Evolutionary conservation across 2,329 filamentous ascomycete species (phyloP).

Genomic region (Aspergillus fumigatiaffinis): DNA sequence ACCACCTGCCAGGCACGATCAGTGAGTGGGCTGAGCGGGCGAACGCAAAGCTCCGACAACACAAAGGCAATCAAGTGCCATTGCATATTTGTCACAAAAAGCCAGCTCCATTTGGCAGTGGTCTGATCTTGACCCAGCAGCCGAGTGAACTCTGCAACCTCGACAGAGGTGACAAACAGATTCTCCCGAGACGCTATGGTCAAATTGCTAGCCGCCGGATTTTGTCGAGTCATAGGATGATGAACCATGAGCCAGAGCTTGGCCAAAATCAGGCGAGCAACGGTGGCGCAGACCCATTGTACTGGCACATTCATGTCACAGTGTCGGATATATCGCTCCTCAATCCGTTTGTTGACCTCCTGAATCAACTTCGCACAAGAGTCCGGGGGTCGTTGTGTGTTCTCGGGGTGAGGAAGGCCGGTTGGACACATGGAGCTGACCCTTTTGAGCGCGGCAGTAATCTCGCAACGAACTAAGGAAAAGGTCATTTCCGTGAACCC

Average conservation of each 20-base stretch:
- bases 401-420: conserved; percentile 14
- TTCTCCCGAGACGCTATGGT: conserved; percentile 63
- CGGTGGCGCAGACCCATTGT: conserved; percentile 65
- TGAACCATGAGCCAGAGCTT: conserved; percentile 77
- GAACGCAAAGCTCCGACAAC: conserved; percentile 56
- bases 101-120: conserved; percentile 62
- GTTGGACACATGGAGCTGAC: conserved; percentile 36
- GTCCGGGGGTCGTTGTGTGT: conserved; percentile 20
- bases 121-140: conserved; percentile 61
- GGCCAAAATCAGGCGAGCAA: conserved; percentile 67
- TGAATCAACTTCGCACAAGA: conserved; percentile 47
- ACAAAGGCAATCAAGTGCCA: conserved; percentile 53
- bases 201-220: conserved; percentile 48
- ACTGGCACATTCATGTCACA: conserved; percentile 52
- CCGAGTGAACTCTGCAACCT: conserved; percentile 68
- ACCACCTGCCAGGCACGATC: conserved; percentile 60
- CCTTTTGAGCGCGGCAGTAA: conserved; percentile 42
- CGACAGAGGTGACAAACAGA: conserved; percentile 67
- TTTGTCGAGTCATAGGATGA: conserved; percentile 64
- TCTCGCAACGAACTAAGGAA: conserved; percentile 51
- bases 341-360: conserved; percentile 51
- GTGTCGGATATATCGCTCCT: conserved; percentile 53
- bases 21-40: conserved; percentile 53
- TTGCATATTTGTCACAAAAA: conserved; percentile 61
- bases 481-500: conserved; percentile 55